Evolutionary conservation across 441 rosid genomes (phyloP).

Genomic region (Geranium incanum): DNA sequence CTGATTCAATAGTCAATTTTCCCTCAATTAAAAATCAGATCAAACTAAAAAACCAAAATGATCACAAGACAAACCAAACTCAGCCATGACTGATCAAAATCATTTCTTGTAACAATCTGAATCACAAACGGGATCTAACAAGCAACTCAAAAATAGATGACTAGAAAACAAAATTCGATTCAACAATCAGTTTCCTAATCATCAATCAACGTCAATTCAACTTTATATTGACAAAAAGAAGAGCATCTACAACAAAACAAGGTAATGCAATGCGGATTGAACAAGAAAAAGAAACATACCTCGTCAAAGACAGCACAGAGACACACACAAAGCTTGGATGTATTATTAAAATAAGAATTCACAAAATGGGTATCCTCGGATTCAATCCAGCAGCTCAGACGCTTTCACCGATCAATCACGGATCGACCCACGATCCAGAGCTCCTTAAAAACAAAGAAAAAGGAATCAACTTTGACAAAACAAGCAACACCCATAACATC

Average conservation of each 20-base stretch:
- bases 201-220: constrained; percentile 15
- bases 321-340: constrained; percentile 7
- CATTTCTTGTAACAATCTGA: neutral
- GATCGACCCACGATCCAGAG: constrained; percentile 26
- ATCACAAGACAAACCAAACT: neutral
- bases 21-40: constrained; percentile 7
- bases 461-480: constrained; percentile 18
- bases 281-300: constrained; percentile 9
- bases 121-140: constrained; percentile 27
- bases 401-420: constrained; percentile 3
- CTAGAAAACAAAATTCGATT: constrained; percentile 6
- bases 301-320: constrained; percentile 2
- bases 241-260: constrained; percentile 13
- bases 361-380: neutral
- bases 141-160: constrained; percentile 12
- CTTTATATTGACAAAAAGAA: constrained; percentile 13
- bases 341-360: neutral
- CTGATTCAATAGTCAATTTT: neutral
- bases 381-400: constrained; percentile 16
- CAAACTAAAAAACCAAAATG: constrained; percentile 17
- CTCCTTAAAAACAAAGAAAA: constrained; percentile 29
- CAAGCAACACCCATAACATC: constrained; percentile 7
- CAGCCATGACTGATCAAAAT: neutral
- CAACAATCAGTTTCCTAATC: constrained; percentile 9
- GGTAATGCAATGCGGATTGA: constrained; percentile 10